These are phyloP conservation scores for Coemansia sp. DNA, from an alignment of 192 early-diverging fungal genomes.

Conservation along the genomic window DNA sequence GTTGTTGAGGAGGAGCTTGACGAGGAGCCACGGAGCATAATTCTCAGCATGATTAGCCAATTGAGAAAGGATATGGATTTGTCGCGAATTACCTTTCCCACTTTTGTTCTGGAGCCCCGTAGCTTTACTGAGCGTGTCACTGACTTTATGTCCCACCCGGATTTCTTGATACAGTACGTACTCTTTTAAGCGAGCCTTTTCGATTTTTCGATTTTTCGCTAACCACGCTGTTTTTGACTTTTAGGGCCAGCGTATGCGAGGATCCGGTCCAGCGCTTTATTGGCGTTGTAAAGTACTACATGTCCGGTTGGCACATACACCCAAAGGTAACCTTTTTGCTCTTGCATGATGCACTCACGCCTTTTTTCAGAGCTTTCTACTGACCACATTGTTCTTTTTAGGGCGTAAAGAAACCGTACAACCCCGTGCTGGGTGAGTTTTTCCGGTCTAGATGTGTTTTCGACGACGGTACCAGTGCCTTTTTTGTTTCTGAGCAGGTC, in stretches of 20 bases:
- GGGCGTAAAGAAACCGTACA: slow-evolving; percentile 95
- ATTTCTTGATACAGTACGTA: slow-evolving; percentile 72
- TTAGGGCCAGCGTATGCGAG: slow-evolving; percentile 64
- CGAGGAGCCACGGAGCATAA: slow-evolving; percentile 75
- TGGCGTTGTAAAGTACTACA: slow-evolving; percentile 78
- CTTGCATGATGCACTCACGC: neutral
- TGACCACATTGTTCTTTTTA: slow-evolving; percentile 9
- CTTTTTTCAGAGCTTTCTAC: neutral
- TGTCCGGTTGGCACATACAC: slow-evolving; percentile 91
- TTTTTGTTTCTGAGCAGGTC: slow-evolving; percentile 87
- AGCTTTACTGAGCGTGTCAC: slow-evolving; percentile 93
- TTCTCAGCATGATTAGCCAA: slow-evolving; percentile 85
- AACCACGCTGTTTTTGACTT: neutral
- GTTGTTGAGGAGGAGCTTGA: slow-evolving; percentile 76
- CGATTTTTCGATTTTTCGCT: too few relatives aligned
- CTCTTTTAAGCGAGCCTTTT: neutral
- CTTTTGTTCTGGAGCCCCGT: slow-evolving; percentile 91
- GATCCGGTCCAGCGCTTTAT: slow-evolving; percentile 79
- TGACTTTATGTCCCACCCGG: slow-evolving; percentile 93
- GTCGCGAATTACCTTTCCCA: slow-evolving; percentile 89
- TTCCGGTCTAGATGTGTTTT: slow-evolving; percentile 84
- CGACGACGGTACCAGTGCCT: slow-evolving; percentile 65
- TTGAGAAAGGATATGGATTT: slow-evolving; percentile 88
- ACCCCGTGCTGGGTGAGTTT: slow-evolving; percentile 88
- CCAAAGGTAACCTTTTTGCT: slow-evolving; percentile 77